phyloP scores from a whole-genome alignment of 257 asterid species.

The Perilla frutescens region DNA sequence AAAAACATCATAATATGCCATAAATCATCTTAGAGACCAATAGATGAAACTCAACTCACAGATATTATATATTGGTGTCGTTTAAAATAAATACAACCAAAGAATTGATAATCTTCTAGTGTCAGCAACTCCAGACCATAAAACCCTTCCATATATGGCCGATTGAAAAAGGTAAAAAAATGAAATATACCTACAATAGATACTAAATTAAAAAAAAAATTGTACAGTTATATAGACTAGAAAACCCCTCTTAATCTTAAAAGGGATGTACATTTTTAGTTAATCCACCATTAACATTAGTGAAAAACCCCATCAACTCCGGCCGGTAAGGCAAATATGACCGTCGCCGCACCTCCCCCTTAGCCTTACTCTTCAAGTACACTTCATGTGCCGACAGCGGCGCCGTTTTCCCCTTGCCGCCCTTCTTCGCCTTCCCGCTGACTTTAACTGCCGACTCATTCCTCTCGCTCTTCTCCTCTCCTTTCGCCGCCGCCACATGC shows the following conservation, averaged over 20 bases:
- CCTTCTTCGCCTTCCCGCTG: constrained; percentile 44
- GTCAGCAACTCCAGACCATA: constrained; percentile 23
- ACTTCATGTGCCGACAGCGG: constrained; percentile 74
- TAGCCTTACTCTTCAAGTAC: constrained; percentile 75
- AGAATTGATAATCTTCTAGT: constrained; percentile 18
- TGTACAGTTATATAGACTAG: constrained; percentile 29
- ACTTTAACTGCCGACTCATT: constrained; percentile 33
- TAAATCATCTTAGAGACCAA: not conserved
- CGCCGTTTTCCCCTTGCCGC: constrained; percentile 46
- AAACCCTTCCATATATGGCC: constrained; percentile 14
- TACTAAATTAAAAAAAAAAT: not conserved
- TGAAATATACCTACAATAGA: constrained; percentile 16
- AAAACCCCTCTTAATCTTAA: constrained; percentile 26
- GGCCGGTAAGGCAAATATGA: constrained; percentile 92
- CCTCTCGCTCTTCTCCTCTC: constrained; percentile 28
- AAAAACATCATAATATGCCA: not conserved
- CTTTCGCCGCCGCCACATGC: constrained; percentile 2
- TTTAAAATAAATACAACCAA: constrained; percentile 25
- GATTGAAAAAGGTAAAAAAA: not conserved
- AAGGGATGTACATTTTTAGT: constrained; percentile 85
- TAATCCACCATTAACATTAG: constrained; percentile 78
- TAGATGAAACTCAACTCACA: not conserved
- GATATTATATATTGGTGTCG: not conserved
- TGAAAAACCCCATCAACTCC: constrained; percentile 87
- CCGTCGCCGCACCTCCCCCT: constrained; percentile 58